A percentile compares a stretch with the other conserved stretches of the same genome.
phyloP scores from a whole-genome alignment of 2,329 filamentous ascomycete species.

The Aspergillus thermomutatus region DNA sequence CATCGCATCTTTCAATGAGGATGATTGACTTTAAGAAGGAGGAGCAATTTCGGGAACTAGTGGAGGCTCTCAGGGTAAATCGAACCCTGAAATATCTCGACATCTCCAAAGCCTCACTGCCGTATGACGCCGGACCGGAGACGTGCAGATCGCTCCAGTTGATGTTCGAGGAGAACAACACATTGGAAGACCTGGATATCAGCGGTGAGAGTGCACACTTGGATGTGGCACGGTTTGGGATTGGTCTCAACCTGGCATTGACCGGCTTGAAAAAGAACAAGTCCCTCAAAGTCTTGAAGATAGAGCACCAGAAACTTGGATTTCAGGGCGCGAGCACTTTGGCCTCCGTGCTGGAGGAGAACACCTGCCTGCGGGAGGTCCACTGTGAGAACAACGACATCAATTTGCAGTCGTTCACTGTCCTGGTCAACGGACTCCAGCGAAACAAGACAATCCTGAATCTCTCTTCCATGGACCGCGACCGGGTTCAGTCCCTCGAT shows the following conservation, averaged over 20 bases:
- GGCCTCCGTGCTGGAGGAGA: conserved; percentile 64
- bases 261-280: conserved; percentile 63
- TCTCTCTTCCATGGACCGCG: conserved; percentile 61
- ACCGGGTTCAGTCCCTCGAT: conserved; percentile 60
- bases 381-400: conserved; percentile 71
- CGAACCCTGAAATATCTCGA: conserved; percentile 62
- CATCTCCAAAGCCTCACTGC: conserved; percentile 67
- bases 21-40: conserved; percentile 68
- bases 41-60: conserved; percentile 60
- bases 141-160: conserved; percentile 62
- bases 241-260: conserved; percentile 64
- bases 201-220: conserved; percentile 69
- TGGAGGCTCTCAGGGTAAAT: conserved; percentile 61
- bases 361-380: conserved; percentile 60
- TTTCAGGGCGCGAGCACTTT: conserved; percentile 67
- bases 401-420: conserved; percentile 66
- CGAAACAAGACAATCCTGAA: conserved; percentile 61
- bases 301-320: conserved; percentile 67
- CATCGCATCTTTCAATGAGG: conserved; percentile 62
- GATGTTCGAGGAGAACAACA: conserved; percentile 66
- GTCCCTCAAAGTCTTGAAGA: conserved; percentile 58
- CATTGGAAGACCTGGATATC: conserved; percentile 64
- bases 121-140: conserved; percentile 64
- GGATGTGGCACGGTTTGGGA: conserved; percentile 67
- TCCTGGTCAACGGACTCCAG: conserved; percentile 65